These are phyloP conservation scores for Tuber aestivum DNA, from an alignment of 495 filamentous ascomycete genomes.

Conservation along the genomic window DNA sequence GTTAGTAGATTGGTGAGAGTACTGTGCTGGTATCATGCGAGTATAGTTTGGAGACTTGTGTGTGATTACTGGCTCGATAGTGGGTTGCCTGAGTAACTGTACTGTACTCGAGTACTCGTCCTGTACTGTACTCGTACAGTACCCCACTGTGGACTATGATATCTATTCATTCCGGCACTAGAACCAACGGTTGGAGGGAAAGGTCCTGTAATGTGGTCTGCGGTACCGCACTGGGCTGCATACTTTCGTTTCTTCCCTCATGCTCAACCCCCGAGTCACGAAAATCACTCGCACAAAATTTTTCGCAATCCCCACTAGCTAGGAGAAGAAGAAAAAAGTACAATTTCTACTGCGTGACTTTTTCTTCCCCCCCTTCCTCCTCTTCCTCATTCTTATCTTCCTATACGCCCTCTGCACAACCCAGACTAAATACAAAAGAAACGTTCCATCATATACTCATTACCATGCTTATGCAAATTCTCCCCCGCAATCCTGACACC, in stretches of 20 bases:
- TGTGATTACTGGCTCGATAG: too few relatives aligned
- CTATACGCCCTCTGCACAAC: not conserved
- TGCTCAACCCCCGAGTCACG: not conserved
- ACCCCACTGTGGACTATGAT: not conserved
- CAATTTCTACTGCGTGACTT: not conserved
- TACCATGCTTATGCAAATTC: not conserved
- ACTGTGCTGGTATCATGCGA: too few relatives aligned
- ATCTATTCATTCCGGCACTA: not conserved
- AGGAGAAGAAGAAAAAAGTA: too few relatives aligned
- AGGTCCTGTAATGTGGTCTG: too few relatives aligned
- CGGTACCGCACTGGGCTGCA: not conserved
- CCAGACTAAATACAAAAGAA: not conserved
- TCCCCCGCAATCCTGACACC: not conserved
- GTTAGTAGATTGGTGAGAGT: too few relatives aligned
- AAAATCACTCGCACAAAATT: conserved; percentile 2
- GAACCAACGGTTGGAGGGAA: not conserved
- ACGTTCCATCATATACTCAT: not conserved
- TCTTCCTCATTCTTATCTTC: not conserved
- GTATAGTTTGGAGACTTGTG: too few relatives aligned
- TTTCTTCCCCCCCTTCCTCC: not conserved
- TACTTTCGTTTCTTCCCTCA: not conserved
- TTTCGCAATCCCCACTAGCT: too few relatives aligned
- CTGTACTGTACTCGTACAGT: too few relatives aligned
- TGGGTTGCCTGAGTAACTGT: too few relatives aligned
- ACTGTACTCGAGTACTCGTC: too few relatives aligned